These are phyloP conservation scores for Phaffia rhodozyma DNA, from an alignment of 1,284 basidiomycete genomes.

Conservation along the genomic window DNA sequence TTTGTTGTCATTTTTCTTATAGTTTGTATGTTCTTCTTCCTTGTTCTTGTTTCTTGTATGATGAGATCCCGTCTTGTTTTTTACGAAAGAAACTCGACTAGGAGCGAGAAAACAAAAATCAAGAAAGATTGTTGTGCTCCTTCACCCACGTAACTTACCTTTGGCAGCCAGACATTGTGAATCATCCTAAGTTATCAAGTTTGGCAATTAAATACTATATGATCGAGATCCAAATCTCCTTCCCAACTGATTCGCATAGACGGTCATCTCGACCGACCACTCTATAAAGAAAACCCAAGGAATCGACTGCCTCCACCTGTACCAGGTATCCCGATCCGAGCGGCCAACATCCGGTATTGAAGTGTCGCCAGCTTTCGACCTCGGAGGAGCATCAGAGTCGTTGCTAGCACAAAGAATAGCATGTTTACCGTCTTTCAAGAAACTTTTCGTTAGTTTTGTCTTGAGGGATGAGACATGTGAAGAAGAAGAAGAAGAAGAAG, in stretches of 20 bases:
- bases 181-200: too few species aligned
- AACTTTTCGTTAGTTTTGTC: neutral
- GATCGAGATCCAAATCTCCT: conserved; percentile 8
- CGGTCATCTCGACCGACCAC: conserved; percentile 18
- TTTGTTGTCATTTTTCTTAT: too few species aligned
- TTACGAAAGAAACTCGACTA: too few species aligned
- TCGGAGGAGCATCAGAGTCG: conserved; percentile 53
- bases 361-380: conserved; percentile 53
- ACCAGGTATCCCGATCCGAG: conserved; percentile 48
- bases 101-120: too few species aligned
- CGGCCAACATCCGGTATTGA: conserved; percentile 68
- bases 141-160: too few species aligned
- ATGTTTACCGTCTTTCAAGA: conserved; percentile 46
- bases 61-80: too few species aligned
- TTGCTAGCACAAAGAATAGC: conserved; percentile 52
- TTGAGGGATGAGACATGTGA: neutral
- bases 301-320: conserved; percentile 8
- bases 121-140: too few species aligned
- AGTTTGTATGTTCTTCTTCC: too few species aligned
- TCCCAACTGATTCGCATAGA: conserved; percentile 15
- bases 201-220: too few species aligned
- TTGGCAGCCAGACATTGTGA: too few species aligned
- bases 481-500: neutral
- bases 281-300: conserved; percentile 10
- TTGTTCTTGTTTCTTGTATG: too few species aligned